phyloP scores from a whole-genome alignment of 371 early-diverging fungal species.

The Cokeromyces recurvatus region DNA sequence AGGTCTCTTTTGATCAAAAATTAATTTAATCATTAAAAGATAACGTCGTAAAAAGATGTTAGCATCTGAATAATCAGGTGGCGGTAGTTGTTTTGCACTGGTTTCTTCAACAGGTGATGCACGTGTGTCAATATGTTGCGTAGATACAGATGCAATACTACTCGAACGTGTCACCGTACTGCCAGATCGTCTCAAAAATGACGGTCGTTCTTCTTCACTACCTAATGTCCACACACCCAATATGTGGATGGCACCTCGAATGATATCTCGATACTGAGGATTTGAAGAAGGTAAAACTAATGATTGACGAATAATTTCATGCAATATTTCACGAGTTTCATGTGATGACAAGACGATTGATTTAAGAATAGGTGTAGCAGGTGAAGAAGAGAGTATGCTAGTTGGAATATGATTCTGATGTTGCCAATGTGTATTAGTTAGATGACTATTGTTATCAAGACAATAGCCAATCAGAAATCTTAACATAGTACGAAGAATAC shows the following conservation, averaged over 20 bases:
- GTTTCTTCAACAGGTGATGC: not conserved
- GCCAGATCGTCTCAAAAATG: constrained; percentile 50
- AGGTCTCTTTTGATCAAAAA: constrained; percentile 36
- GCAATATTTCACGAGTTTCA: constrained; percentile 68
- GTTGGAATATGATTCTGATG: constrained; percentile 30
- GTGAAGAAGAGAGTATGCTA: constrained; percentile 43
- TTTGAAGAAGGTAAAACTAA: constrained; percentile 55
- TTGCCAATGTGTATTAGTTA: constrained; percentile 25
- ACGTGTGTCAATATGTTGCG: constrained; percentile 1
- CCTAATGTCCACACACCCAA: constrained; percentile 69
- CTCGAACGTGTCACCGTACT: constrained; percentile 36
- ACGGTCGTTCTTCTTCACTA: constrained; percentile 63
- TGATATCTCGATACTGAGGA: constrained; percentile 57
- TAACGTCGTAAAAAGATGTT: constrained; percentile 59
- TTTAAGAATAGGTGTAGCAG: constrained; percentile 64
- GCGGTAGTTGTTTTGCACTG: constrained; percentile 1
- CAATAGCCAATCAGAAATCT: constrained; percentile 64
- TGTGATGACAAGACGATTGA: constrained; percentile 62
- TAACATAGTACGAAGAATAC: constrained; percentile 60
- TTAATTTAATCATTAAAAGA: constrained; percentile 47
- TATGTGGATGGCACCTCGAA: constrained; percentile 67
- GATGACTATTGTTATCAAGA: constrained; percentile 43
- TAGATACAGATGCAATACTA: constrained; percentile 29
- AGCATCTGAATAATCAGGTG: constrained; percentile 37
- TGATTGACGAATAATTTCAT: constrained; percentile 72